Base-by-base conservation (phyloP, 106 monocot genomes). In the Amphibolis antarctica region DNA sequence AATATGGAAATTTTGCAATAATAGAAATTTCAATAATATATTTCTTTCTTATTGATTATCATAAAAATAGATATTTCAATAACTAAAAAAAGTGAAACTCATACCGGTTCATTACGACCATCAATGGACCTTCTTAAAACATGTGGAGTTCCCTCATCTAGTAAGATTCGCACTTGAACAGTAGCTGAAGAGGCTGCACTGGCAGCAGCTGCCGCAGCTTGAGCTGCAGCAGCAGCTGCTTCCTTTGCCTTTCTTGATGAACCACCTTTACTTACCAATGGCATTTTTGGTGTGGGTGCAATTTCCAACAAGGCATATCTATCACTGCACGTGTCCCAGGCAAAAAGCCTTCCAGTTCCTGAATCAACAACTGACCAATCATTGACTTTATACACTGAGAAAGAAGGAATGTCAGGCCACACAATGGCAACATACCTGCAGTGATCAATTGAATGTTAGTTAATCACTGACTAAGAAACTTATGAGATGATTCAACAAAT, bases 321-420 rank as follows among this genome's bases (percentile, higher is more conserved):
- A 57, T 96, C 96, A 75, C 90, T 82, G 66, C 96, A 96, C n/a
- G 86, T 87, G 50, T 96, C 96, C 96, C 96, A 96, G 59, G 96
- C 90, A 78, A 96, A 96, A 56, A 86, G 82, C 56, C 77, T 90
- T 46, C 90, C 90, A 60, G 96, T 86, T 29, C 96, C 96, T 18
- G 96, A 96, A 74, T 96, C 90, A 68, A 96, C 96, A 76, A 96
- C 82, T 26, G 84, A 80, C 86, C 86, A 96, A 69, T 96, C 96
- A 67, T 76, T 86, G 42, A 83, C 86, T 63, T 86, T 96, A 64
- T 84, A 96, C 5, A 96, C 72, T 52, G 71, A 59, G 82, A 96
- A 96, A 10, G 96, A 86, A 68, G 90, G 90, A 74, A 96, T 90
- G 66, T 96, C 96, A 18, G 96, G 90, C 96, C 96, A 96, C 65